phyloP scores from a whole-genome alignment of 495 filamentous ascomycete genomes.

The Xylaria telfairii region DNA sequence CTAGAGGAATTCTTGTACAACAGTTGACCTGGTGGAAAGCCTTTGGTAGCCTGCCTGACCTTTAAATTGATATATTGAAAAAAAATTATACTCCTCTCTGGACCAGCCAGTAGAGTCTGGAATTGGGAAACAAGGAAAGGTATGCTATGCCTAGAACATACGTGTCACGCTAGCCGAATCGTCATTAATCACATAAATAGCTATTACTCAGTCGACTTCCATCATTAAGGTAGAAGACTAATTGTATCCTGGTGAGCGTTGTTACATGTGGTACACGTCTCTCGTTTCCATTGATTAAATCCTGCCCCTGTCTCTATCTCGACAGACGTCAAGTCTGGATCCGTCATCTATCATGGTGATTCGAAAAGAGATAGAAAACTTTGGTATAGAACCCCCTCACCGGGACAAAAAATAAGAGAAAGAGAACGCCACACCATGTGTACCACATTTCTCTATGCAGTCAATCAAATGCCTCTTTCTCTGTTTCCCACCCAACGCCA shows the following conservation, averaged over 20 bases:
- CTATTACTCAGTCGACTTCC: neutral
- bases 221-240: neutral
- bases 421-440: neutral
- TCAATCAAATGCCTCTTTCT: conserved; percentile 5
- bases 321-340: neutral
- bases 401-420: neutral
- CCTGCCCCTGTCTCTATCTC: neutral
- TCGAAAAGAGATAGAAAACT: neutral
- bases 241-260: neutral
- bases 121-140: neutral
- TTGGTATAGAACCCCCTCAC: neutral
- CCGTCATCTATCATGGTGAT: conserved; percentile 8
- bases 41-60: neutral
- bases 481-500: conserved; percentile 24
- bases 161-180: neutral
- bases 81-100: neutral
- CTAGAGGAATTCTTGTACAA: neutral
- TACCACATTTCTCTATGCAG: conserved; percentile 10
- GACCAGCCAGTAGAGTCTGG: neutral
- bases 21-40: neutral
- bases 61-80: neutral
- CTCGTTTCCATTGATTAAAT: neutral
- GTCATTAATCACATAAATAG: neutral
- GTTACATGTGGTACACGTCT: neutral
- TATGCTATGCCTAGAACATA: neutral